Conservation (phyloP, 179 eudicot species). For the Gypsophila paniculata region DNA sequence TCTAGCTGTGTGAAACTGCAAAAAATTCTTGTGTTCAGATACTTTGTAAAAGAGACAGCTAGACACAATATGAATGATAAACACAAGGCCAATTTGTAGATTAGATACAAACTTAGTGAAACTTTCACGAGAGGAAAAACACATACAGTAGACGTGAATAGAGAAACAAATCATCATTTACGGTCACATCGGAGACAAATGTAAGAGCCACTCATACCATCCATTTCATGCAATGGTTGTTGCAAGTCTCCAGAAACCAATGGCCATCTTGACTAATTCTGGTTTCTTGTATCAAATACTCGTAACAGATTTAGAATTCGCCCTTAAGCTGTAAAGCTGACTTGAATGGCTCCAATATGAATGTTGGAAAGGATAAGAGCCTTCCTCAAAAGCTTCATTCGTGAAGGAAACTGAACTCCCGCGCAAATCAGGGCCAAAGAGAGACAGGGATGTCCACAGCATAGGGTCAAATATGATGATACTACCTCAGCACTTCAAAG, state of each 20-base stretch:
- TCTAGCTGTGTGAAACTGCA: background rate
- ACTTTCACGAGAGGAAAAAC: constrained; percentile 1
- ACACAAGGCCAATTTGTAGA: background rate
- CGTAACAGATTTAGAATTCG: background rate
- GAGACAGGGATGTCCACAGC: constrained; percentile 34
- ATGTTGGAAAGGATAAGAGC: constrained; percentile 45
- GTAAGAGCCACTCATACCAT: constrained; percentile 14
- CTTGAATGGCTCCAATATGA: constrained; percentile 16
- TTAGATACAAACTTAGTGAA: background rate
- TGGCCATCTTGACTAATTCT: background rate
- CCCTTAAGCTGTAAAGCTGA: background rate
- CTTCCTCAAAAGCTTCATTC: constrained; percentile 33
- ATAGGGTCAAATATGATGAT: constrained; percentile 37
- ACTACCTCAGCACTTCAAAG: constrained; percentile 33
- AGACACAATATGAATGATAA: background rate
- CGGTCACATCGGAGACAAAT: constrained; percentile 9
- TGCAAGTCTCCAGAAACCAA: background rate
- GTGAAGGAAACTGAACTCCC: constrained; percentile 30
- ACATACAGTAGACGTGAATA: background rate
- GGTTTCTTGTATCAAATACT: background rate
- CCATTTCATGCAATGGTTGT: background rate
- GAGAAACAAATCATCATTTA: background rate
- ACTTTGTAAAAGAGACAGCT: background rate
- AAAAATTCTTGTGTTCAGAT: background rate
- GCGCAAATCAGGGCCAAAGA: constrained; percentile 32